Conservation (phyloP, 768 basidiomycete species). For the Tulasnella sp. region DNA sequence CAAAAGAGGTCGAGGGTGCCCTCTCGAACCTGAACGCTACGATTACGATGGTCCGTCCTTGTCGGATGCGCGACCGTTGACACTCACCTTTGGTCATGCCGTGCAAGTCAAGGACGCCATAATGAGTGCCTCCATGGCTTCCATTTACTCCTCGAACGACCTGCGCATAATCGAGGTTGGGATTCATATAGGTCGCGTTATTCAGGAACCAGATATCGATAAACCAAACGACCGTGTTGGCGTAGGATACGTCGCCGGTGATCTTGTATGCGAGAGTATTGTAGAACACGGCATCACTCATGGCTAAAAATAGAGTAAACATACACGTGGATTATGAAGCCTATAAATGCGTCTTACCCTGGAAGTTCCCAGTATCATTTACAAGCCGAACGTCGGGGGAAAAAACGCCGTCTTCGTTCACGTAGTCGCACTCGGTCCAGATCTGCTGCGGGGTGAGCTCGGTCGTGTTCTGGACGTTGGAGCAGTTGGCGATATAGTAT, state of each 20-base stretch:
- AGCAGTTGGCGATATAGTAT: conserved; percentile 49
- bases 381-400: conserved; percentile 53
- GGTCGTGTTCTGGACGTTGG: conserved; percentile 46
- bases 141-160: conserved; percentile 29
- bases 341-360: conserved; percentile 15
- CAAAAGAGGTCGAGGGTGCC: too few species aligned
- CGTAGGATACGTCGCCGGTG: conserved; percentile 33
- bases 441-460: conserved; percentile 43
- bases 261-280: conserved; percentile 48
- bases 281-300: conserved; percentile 53
- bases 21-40: too few species aligned
- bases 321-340: too few species aligned
- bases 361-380: conserved; percentile 46
- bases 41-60: conserved; percentile 18
- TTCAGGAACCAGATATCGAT: conserved; percentile 54
- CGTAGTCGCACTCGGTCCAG: conserved; percentile 50
- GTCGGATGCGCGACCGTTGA: neutral
- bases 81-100: conserved; percentile 17
- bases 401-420: conserved; percentile 46
- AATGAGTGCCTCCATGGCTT: conserved; percentile 20
- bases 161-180: conserved; percentile 45
- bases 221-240: conserved; percentile 36
- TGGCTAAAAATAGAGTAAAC: conserved; percentile 19
- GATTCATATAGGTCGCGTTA: conserved; percentile 48
- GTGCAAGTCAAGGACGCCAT: conserved; percentile 25